Conservation (phyloP, 305 asterid species). For the Fraxinus albicans region DNA sequence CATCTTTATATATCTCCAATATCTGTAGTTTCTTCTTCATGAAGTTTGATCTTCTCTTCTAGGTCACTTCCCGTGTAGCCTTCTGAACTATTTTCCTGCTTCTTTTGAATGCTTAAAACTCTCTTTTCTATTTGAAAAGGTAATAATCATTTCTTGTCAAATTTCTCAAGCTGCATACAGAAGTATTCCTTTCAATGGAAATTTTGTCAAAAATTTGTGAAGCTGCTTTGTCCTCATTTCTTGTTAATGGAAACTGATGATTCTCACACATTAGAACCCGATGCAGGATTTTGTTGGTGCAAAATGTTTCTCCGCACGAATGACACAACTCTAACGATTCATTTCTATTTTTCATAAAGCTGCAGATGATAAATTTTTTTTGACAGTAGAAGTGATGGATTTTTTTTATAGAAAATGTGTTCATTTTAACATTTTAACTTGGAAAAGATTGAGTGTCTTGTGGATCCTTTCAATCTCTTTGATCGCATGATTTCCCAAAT, state of each 20-base stretch:
- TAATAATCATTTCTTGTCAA: neutral
- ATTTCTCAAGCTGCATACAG: neutral
- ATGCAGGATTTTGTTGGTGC: neutral
- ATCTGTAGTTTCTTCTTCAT: conserved; percentile 14
- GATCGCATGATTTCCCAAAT: neutral
- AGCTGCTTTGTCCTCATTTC: neutral
- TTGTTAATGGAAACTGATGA: conserved; percentile 5
- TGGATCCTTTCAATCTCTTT: conserved; percentile 10
- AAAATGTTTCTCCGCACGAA: neutral
- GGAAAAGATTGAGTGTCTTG: conserved; percentile 7
- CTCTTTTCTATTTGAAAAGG: neutral
- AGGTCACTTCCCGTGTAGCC: conserved; percentile 14
- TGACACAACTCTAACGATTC: neutral
- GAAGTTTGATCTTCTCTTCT: neutral
- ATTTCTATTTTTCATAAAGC: neutral
- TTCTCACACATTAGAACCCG: neutral
- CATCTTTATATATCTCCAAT: conserved; percentile 11
- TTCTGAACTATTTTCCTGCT: conserved; percentile 1
- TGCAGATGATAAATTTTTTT: neutral
- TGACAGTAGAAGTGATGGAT: neutral
- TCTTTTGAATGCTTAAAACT: neutral
- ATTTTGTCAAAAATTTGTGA: conserved; percentile 4
- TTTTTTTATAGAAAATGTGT: neutral
- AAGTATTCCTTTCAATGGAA: neutral
- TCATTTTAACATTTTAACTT: conserved; percentile 2